These are phyloP conservation scores for Yarrowia galli DNA, from an alignment of 1,139 yeast species.

Conservation along the genomic window DNA sequence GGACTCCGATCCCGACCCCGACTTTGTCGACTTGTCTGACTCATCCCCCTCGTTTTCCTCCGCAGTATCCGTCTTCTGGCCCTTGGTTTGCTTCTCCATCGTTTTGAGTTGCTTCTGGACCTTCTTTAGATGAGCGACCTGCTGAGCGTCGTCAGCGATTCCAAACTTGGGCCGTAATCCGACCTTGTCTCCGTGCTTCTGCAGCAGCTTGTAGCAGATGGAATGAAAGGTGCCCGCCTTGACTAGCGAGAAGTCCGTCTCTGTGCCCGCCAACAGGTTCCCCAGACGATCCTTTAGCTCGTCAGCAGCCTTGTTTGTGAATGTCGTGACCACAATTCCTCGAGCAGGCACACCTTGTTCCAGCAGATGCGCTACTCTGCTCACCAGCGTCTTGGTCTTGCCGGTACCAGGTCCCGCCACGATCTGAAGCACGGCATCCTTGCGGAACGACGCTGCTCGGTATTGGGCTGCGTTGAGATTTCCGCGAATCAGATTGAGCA, in stretches of 20 bases:
- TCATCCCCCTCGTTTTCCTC: not conserved
- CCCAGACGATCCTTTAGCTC: constrained; percentile 75
- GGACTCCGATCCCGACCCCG: constrained; percentile 5
- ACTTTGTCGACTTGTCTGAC: not conserved
- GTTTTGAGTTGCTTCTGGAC: constrained; percentile 29
- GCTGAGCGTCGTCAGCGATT: constrained; percentile 74
- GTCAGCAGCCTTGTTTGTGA: constrained; percentile 87
- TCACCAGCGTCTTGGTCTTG: constrained; percentile 79
- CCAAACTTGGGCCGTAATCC: constrained; percentile 58
- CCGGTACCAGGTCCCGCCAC: constrained; percentile 92
- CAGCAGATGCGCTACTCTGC: constrained; percentile 77
- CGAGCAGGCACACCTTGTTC: constrained; percentile 61
- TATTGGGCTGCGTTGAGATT: constrained; percentile 64
- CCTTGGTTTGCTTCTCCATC: not conserved
- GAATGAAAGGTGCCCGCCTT: constrained; percentile 89
- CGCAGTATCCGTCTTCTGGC: not conserved
- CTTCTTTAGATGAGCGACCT: constrained; percentile 55
- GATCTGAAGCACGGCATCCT: constrained; percentile 67
- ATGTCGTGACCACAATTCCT: constrained; percentile 80
- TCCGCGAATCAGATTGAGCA: constrained; percentile 28
- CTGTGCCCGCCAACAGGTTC: constrained; percentile 41
- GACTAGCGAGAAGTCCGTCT: constrained; percentile 54
- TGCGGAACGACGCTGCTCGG: constrained; percentile 66
- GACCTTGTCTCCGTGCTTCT: constrained; percentile 61
- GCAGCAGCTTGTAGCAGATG: constrained; percentile 68